These are phyloP conservation scores for Lactarius akahatsu DNA, from an alignment of 768 basidiomycete species.

Conservation along the genomic window DNA sequence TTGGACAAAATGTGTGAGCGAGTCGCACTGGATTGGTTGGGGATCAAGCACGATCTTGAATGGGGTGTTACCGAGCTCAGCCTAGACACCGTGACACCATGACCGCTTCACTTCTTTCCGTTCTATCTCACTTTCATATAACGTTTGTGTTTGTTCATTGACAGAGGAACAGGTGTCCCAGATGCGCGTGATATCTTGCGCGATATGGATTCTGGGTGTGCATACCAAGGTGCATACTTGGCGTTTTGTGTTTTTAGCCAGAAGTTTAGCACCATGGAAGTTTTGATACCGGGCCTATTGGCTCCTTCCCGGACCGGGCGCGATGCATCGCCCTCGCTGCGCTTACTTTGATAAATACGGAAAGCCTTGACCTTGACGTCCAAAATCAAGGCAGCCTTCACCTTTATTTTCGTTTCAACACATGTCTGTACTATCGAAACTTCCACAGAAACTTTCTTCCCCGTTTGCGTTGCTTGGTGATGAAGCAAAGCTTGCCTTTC, in stretches of 20 bases:
- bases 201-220: background rate
- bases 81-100: too few species aligned
- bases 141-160: too few species aligned
- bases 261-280: background rate
- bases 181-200: too few species aligned
- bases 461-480: slow-evolving; percentile 81
- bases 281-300: background rate
- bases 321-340: background rate
- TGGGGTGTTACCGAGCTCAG: too few species aligned
- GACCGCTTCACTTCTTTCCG: too few species aligned
- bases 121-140: background rate
- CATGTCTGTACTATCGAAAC: slow-evolving; percentile 58
- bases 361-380: background rate
- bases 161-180: too few species aligned
- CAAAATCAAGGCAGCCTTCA: background rate
- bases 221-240: background rate
- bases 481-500: slow-evolving; percentile 87
- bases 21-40: too few species aligned
- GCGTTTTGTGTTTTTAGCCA: background rate
- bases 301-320: background rate
- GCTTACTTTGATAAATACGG: background rate
- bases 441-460: slow-evolving; percentile 69
- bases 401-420: background rate
- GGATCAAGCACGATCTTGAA: too few species aligned
- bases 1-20: too few species aligned